A percentile compares a stretch with the other conserved stretches of the same genome.
Evolutionary conservation across 177 flowering plant species (phyloP).

Genomic region (Vitis hybrid): DNA sequence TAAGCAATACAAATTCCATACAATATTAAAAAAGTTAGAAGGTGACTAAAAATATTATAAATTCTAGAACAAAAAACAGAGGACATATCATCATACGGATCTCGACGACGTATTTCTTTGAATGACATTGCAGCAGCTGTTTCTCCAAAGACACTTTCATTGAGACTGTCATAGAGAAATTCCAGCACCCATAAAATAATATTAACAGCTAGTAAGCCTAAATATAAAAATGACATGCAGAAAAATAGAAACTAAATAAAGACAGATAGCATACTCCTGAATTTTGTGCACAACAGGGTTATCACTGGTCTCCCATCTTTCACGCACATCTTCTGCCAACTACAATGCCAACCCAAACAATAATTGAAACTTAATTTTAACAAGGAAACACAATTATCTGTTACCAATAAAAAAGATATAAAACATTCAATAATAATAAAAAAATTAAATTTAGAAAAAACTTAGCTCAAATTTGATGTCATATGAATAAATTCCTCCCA

Average conservation of each 20-base stretch:
- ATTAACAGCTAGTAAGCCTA: neutral
- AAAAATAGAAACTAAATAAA: conserved; percentile 2
- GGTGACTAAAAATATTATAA: neutral
- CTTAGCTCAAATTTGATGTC: too few species aligned
- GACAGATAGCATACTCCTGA: conserved; percentile 68
- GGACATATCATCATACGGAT: conserved; percentile 61
- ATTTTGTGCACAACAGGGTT: conserved; percentile 91
- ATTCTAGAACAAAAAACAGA: neutral
- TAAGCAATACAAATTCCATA: conserved; percentile 24
- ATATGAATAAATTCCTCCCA: neutral
- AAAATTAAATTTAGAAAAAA: too few species aligned
- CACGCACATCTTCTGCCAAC: conserved; percentile 90
- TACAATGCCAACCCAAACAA: conserved; percentile 29
- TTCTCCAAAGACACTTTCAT: conserved; percentile 89
- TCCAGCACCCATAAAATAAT: neutral
- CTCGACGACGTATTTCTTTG: conserved; percentile 87
- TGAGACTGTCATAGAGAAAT: conserved; percentile 50
- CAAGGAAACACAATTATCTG: neutral
- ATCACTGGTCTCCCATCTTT: conserved; percentile 95
- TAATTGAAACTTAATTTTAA: neutral
- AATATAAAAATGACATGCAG: neutral
- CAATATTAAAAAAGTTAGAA: neutral
- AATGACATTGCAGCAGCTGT: conserved; percentile 68
- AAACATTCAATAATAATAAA: neutral
- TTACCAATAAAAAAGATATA: neutral